Conservation (phyloP, 345 rosid genomes). For the Camelina hispida region DNA sequence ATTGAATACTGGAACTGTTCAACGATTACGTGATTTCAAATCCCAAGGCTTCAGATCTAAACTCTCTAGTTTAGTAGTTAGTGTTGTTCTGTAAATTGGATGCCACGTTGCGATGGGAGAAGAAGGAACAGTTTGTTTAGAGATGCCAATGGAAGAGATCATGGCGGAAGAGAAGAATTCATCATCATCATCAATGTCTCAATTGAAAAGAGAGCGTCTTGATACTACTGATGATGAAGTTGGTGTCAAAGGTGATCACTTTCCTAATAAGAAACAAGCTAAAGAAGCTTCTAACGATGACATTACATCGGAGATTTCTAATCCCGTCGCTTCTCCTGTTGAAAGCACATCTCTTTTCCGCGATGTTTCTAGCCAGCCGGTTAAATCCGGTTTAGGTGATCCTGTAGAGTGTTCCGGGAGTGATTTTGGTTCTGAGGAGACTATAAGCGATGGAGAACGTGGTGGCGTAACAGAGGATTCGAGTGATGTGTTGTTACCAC, state of each 20-base stretch:
- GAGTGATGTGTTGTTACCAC: slow-evolving; percentile 46
- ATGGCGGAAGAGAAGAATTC: slow-evolving; percentile 21
- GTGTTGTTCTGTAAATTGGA: slow-evolving; percentile 29
- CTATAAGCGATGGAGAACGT: slow-evolving; percentile 60
- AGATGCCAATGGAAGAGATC: slow-evolving; percentile 42
- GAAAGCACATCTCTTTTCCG: slow-evolving; percentile 56
- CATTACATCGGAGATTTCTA: slow-evolving; percentile 77
- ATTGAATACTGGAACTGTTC: slow-evolving; percentile 22
- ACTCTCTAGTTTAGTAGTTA: neutral
- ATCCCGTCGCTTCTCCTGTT: slow-evolving; percentile 67
- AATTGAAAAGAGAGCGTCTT: slow-evolving; percentile 56
- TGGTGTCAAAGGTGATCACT: slow-evolving; percentile 39
- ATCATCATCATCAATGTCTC: slow-evolving; percentile 38
- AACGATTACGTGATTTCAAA: slow-evolving; percentile 15
- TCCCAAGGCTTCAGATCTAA: slow-evolving; percentile 34
- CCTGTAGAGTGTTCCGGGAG: slow-evolving; percentile 49
- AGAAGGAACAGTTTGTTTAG: slow-evolving; percentile 56
- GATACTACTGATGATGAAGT: slow-evolving; percentile 30
- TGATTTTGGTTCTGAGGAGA: slow-evolving; percentile 54
- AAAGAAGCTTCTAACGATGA: slow-evolving; percentile 81
- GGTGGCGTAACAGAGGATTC: slow-evolving; percentile 45
- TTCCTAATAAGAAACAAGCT: slow-evolving; percentile 60
- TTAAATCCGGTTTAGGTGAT: slow-evolving; percentile 35
- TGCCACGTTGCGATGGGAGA: slow-evolving; percentile 43
- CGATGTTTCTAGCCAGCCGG: slow-evolving; percentile 59